Conservation (phyloP, 768 basidiomycete species). For the Pholiota conissans region DNA sequence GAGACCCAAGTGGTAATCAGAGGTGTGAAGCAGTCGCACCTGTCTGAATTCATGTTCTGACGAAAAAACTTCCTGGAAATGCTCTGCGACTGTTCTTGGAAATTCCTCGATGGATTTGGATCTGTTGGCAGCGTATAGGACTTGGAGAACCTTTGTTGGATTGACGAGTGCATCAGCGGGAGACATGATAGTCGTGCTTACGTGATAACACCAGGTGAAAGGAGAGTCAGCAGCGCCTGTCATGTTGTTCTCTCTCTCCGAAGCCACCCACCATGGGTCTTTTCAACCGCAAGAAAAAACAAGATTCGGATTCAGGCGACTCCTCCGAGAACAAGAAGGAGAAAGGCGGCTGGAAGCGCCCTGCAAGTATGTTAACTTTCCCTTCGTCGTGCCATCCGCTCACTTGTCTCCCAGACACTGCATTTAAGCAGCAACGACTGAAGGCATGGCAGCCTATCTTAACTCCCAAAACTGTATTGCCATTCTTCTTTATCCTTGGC, state of each 20-base stretch:
- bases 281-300: constrained; percentile 55
- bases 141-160: constrained; percentile 48
- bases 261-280: constrained; percentile 55
- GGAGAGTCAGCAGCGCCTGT: constrained; percentile 18
- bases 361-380: constrained; percentile 58
- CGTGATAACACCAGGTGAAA: constrained; percentile 20
- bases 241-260: constrained; percentile 3
- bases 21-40: constrained; percentile 25
- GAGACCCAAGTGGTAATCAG: background rate
- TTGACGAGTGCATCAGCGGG: constrained; percentile 41
- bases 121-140: constrained; percentile 37
- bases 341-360: constrained; percentile 82
- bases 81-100: constrained; percentile 39
- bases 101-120: constrained; percentile 33
- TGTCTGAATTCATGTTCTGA: constrained; percentile 39
- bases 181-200: constrained; percentile 47
- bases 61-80: constrained; percentile 49
- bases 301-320: constrained; percentile 38
- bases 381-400: constrained; percentile 14
- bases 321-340: constrained; percentile 67
- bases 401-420: constrained; percentile 67
- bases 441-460: constrained; percentile 99
- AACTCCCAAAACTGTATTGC: constrained; percentile 95
- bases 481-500: constrained; percentile 93
- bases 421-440: constrained; percentile 98